Conservation (phyloP, 148 eudicot genomes). For the Camellia sinensis region DNA sequence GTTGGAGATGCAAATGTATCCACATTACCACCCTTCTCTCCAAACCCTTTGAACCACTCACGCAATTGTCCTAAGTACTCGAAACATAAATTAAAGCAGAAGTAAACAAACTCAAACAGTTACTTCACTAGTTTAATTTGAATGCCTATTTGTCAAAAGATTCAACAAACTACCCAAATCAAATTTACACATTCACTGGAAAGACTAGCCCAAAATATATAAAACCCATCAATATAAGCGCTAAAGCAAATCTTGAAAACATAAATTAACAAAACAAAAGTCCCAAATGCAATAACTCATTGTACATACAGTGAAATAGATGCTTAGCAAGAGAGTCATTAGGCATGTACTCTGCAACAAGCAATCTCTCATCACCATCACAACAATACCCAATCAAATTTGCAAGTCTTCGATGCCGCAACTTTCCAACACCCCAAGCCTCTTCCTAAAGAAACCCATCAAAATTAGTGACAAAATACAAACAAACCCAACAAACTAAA, state of each 20-base stretch:
- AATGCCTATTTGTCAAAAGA: neutral
- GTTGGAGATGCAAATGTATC: constrained; percentile 3
- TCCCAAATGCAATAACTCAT: neutral
- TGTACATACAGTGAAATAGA: constrained; percentile 77
- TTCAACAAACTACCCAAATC: neutral
- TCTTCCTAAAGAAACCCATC: constrained; percentile 51
- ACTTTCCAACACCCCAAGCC: constrained; percentile 85
- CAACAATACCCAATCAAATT: constrained; percentile 92
- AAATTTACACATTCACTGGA: neutral
- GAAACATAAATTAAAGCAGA: neutral
- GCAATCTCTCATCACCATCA: constrained; percentile 90
- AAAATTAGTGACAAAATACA: constrained; percentile 4
- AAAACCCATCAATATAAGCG: neutral
- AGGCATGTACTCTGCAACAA: constrained; percentile 96
- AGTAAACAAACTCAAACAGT: neutral
- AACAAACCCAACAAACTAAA: neutral
- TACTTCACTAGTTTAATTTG: neutral
- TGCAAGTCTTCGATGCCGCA: constrained; percentile 70
- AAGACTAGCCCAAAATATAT: neutral
- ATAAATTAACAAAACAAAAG: neutral
- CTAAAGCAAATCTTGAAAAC: neutral
- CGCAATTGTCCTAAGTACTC: neutral
- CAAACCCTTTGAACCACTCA: neutral
- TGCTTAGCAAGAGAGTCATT: constrained; percentile 94
- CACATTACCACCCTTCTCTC: neutral